phyloP scores from a whole-genome alignment of 148 eudicot species.

The Linanthus parryae region DNA sequence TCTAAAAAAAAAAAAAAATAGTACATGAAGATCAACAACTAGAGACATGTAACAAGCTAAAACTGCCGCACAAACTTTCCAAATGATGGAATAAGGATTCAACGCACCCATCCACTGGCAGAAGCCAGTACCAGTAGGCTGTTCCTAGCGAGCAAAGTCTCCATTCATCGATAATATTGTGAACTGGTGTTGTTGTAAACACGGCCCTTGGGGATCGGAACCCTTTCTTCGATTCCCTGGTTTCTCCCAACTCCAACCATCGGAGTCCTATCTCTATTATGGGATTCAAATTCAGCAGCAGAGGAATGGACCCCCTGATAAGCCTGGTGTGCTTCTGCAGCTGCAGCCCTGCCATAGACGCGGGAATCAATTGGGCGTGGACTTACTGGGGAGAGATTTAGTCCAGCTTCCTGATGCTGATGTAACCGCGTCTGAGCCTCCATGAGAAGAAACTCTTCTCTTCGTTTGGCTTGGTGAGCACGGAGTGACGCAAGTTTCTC shows the following conservation, averaged over 20 bases:
- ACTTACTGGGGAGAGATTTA: not conserved
- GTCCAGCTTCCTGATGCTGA: constrained; percentile 14
- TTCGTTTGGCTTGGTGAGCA: constrained; percentile 18
- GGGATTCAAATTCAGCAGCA: constrained; percentile 7
- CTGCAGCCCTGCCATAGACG: constrained; percentile 14
- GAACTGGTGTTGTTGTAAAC: constrained; percentile 21
- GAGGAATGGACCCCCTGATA: constrained; percentile 3
- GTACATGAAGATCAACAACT: no score
- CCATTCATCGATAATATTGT: no score
- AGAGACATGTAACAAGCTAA: no score
- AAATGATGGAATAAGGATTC: no score
- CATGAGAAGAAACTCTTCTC: constrained; percentile 19
- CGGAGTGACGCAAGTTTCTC: constrained; percentile 19
- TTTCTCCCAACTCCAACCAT: constrained; percentile 15
- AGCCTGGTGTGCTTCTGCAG: constrained; percentile 6
- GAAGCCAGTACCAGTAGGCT: no score
- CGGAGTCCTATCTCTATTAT: constrained; percentile 12
- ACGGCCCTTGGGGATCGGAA: constrained; percentile 22
- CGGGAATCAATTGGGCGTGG: constrained; percentile 8
- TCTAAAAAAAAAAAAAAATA: no score
- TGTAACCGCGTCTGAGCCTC: constrained; percentile 17
- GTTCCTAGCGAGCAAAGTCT: no score
- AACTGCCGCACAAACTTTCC: no score
- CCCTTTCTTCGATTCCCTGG: constrained; percentile 14
- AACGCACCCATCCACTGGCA: no score